Conservation (phyloP, 1,284 basidiomycete genomes). For the Ustilago nuda region DNA sequence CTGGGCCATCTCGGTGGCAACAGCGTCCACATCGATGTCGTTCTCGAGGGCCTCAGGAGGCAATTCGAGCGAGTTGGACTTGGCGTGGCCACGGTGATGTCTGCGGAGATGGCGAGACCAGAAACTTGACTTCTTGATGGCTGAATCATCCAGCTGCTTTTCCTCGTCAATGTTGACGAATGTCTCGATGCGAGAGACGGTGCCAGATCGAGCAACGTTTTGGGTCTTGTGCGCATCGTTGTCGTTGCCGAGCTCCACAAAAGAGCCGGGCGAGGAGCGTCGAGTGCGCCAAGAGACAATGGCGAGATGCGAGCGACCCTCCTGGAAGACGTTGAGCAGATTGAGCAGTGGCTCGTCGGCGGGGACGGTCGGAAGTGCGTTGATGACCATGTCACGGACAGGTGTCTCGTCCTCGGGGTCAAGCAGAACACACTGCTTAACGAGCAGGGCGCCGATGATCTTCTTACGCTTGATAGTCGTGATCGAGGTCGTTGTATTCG, state of each 20-base stretch:
- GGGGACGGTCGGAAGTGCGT: constrained; percentile 86
- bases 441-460: constrained; percentile 82
- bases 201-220: constrained; percentile 25
- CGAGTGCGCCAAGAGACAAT: constrained; percentile 75
- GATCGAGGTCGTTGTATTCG: neutral
- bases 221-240: constrained; percentile 38
- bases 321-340: constrained; percentile 89
- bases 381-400: constrained; percentile 70
- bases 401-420: constrained; percentile 78
- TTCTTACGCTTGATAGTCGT: constrained; percentile 73
- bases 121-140: constrained; percentile 70
- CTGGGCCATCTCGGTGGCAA: constrained; percentile 50
- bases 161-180: constrained; percentile 62
- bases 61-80: constrained; percentile 35
- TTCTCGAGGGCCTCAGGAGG: constrained; percentile 75
- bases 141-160: constrained; percentile 52
- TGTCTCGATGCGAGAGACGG: constrained; percentile 43
- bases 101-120: constrained; percentile 73
- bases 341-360: constrained; percentile 86
- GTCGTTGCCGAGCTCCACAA: constrained; percentile 54
- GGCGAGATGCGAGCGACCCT: constrained; percentile 90
- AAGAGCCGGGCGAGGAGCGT: constrained; percentile 59
- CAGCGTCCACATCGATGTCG: constrained; percentile 69
- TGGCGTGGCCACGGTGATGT: constrained; percentile 78
- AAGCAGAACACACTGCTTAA: constrained; percentile 86